A percentile compares a stretch with the other conserved stretches of the same genome.
phyloP scores from a whole-genome alignment of 2,329 filamentous ascomycete species.

The Aspergillus nomiae region DNA sequence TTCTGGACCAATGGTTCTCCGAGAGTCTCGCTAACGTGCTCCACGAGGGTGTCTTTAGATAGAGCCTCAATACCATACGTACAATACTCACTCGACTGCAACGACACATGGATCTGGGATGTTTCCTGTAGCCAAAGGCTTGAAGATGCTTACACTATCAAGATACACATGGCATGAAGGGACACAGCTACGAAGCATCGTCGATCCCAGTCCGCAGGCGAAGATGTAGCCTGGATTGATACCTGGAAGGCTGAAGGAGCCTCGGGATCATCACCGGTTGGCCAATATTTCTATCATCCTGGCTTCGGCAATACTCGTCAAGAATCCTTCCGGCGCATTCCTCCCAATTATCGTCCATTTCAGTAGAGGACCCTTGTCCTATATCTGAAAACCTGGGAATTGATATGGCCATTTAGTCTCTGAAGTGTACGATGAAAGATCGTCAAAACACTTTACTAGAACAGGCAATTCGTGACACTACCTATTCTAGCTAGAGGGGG shows the following conservation, averaged over 20 bases:
- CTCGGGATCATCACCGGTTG: conserved; percentile 6
- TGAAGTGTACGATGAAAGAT: background rate
- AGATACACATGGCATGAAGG: background rate
- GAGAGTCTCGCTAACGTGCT: background rate
- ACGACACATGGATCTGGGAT: background rate
- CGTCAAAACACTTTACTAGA: background rate
- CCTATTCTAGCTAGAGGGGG: background rate
- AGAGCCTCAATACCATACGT: background rate
- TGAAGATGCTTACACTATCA: background rate
- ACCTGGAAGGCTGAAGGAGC: background rate
- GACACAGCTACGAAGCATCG: background rate
- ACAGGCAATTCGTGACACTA: background rate
- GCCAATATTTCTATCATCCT: background rate
- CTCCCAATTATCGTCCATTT: background rate
- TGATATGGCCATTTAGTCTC: background rate
- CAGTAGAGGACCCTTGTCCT: background rate
- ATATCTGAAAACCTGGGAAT: background rate
- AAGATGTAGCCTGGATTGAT: background rate
- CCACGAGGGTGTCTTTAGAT: background rate
- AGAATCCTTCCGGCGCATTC: background rate
- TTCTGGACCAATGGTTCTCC: background rate
- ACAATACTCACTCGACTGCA: background rate
- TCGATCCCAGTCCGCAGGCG: background rate
- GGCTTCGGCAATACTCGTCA: background rate
- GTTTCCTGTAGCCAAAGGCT: background rate